Percentiles rank a stretch among this genome's conserved stretches.
Conservation (phyloP, 345 rosid species). For the Excoecaria agallocha region DNA sequence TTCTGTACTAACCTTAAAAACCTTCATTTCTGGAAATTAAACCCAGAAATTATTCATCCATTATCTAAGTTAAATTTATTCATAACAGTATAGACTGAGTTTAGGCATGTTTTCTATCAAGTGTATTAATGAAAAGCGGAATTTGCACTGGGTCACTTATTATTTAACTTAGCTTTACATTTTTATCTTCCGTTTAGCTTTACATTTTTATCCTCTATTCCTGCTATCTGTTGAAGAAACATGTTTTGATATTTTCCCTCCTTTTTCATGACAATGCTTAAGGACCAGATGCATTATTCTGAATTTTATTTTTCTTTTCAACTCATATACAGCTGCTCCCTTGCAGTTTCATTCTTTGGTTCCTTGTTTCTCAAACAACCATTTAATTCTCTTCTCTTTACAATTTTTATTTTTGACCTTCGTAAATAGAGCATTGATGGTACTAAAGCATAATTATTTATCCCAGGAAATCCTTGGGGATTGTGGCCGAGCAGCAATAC, state of each 20-base stretch:
- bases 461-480: slow-evolving; percentile 88
- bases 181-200: neutral
- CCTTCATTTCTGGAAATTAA: no score
- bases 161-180: neutral
- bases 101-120: no score
- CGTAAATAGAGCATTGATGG: neutral
- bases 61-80: no score
- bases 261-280: neutral
- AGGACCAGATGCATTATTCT: neutral
- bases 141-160: neutral
- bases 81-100: no score
- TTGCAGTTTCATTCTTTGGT: neutral
- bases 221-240: no score
- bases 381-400: neutral
- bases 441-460: slow-evolving; percentile 1
- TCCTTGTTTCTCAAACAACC: neutral
- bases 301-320: neutral
- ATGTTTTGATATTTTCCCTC: neutral
- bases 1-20: no score
- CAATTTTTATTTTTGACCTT: neutral
- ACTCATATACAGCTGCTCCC: neutral
- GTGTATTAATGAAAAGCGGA: no score
- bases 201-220: neutral
- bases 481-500: slow-evolving; percentile 96
- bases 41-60: no score